Evolutionary conservation across 108 stramenopile species (phyloP), one percentile per base, ranked within the genome.

Genomic region (Nitzschia palea): DNA sequence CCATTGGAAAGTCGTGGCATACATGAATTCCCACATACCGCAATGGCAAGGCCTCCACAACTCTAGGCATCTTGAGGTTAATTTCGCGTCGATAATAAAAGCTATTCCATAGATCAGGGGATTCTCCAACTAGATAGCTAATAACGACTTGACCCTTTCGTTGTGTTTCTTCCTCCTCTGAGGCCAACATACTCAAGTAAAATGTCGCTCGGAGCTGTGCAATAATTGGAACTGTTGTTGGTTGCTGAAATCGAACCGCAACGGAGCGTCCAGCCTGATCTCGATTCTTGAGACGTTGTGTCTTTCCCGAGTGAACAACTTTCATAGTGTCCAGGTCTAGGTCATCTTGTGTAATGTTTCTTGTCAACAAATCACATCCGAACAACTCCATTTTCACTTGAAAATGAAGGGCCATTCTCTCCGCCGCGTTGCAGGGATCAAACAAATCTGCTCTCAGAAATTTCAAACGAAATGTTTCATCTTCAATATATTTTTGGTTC

Each of bases 371-470:
- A 3, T 65, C 63, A 5, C 18, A 10, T 8, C 72, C 72, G 48
- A 73, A 73, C 17, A 73, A 44, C 15, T 65, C 45, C 23, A 59
- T 28, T 31, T 65, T 73, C 17, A 45, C 5, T 17, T 73, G 8
- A n/a, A 55, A 73, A 32, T 65, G 55, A 18, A 30, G 6, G 20
- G 33, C 56, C 20, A 73, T 32, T 10, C 72, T 51, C 23, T 4
- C 5, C 0, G 65, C 65, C 22, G 65, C 65, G 14, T 36, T 23
- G 4, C 15, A 15, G 8, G 53, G 26, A 42, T 67, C 52, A 32
- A 60, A 70, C 4, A 31, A 17, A 15, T 70, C 68, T 30, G 68
- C 44, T 48, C 68, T 57, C 12, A 70, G 58, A 36, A 70, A 70
- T 4, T 23, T 22, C 2, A 70, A 18, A 4, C 42, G 44, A 4